Evolutionary conservation across 2,329 filamentous ascomycete genomes (phyloP).

Genomic region (Aspergillus sojae): DNA sequence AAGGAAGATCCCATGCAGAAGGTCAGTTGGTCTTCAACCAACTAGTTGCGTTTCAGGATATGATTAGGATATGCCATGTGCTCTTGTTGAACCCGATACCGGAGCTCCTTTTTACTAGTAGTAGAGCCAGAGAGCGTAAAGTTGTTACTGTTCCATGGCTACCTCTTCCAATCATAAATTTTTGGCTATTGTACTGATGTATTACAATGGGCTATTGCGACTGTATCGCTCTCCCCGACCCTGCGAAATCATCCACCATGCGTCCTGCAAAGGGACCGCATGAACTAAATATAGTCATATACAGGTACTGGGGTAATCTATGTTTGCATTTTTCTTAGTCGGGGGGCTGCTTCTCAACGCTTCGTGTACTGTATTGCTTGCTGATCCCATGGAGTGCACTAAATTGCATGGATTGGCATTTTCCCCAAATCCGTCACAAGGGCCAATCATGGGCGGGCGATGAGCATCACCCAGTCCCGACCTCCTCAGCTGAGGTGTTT

Average conservation of each 20-base stretch:
- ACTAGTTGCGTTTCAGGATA: background rate
- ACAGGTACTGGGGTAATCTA: background rate
- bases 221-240: background rate
- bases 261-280: background rate
- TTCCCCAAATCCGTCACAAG: background rate
- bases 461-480: slow-evolving; percentile 6
- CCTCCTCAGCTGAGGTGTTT: slow-evolving; percentile 15
- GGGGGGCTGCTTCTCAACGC: background rate
- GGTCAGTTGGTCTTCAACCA: background rate
- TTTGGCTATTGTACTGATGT: slow-evolving; percentile 1
- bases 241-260: background rate
- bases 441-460: background rate
- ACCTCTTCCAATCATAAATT: background rate
- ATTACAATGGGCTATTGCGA: slow-evolving; percentile 1
- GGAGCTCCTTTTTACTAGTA: background rate
- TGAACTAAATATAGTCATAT: background rate
- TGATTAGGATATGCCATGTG: background rate
- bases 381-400: slow-evolving; percentile 1
- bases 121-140: background rate
- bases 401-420: background rate
- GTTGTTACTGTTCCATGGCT: background rate
- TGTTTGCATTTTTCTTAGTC: background rate
- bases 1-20: background rate
- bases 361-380: slow-evolving; percentile 8
- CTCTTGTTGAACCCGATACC: background rate